These are phyloP conservation scores for Wallacemonas collosoma DNA, from an alignment of 208 protist genomes.

Conservation along the genomic window DNA sequence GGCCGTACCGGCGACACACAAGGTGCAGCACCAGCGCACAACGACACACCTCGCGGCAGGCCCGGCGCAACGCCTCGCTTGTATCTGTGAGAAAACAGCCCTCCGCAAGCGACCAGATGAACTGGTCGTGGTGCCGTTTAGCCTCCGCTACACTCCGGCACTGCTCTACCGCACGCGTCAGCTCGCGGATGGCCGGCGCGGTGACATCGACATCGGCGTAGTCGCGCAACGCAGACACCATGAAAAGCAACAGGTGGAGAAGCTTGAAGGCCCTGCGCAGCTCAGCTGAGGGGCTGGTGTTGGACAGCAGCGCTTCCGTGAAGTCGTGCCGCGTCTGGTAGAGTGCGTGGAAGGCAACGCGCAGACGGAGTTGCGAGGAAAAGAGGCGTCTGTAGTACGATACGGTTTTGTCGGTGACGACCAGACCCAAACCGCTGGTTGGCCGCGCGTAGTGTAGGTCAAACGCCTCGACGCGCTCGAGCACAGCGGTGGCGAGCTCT, in stretches of 20 bases:
- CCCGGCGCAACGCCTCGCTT: slow-evolving; percentile 40
- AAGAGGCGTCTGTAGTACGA: slow-evolving; percentile 81
- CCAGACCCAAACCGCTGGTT: slow-evolving; percentile 53
- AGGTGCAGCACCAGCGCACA: slow-evolving; percentile 55
- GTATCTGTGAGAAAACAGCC: slow-evolving; percentile 67
- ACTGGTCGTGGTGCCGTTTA: slow-evolving; percentile 69
- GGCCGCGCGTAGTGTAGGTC: slow-evolving; percentile 42
- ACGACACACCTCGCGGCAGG: slow-evolving; percentile 51
- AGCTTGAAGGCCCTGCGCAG: slow-evolving; percentile 65
- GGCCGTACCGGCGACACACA: slow-evolving; percentile 61
- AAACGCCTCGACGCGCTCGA: slow-evolving; percentile 44
- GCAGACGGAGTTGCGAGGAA: slow-evolving; percentile 59
- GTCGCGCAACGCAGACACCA: slow-evolving; percentile 60
- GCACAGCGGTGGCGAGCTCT: slow-evolving; percentile 48
- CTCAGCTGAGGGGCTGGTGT: slow-evolving; percentile 52
- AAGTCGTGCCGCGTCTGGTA: slow-evolving; percentile 55
- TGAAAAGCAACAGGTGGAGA: slow-evolving; percentile 67
- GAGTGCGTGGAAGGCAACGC: slow-evolving; percentile 68
- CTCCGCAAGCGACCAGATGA: slow-evolving; percentile 74
- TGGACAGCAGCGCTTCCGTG: slow-evolving; percentile 59
- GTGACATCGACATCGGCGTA: slow-evolving; percentile 86
- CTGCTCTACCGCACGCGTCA: slow-evolving; percentile 31
- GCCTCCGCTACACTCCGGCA: slow-evolving; percentile 79
- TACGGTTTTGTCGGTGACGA: slow-evolving; percentile 71
- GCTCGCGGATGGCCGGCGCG: slow-evolving; percentile 39